phyloP scores from a whole-genome alignment of 73 alveolate species.

The Tetrahymena malaccensis region DNA sequence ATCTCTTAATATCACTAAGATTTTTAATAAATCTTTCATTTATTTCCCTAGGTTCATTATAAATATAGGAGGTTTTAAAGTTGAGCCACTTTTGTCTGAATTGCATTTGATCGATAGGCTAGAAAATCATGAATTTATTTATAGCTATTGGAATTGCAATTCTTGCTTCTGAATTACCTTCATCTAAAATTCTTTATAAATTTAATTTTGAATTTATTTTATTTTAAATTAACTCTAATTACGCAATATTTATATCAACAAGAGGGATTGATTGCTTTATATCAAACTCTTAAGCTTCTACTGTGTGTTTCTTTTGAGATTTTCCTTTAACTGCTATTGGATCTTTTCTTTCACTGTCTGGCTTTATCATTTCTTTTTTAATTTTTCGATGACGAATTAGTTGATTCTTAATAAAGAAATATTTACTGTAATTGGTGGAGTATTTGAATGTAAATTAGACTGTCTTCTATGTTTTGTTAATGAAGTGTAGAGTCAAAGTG shows the following conservation, averaged over 20 bases:
- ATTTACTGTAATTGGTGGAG: not conserved
- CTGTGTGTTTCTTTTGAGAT: not conserved
- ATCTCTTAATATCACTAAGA: not conserved
- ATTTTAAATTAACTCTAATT: not conserved
- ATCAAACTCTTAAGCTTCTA: not conserved
- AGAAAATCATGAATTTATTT: not conserved
- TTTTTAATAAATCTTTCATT: not conserved
- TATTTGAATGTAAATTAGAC: not conserved
- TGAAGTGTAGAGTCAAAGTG: not conserved
- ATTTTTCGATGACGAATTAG: not conserved
- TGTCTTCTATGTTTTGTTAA: not conserved
- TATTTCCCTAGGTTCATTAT: not conserved
- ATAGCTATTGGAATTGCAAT: not conserved
- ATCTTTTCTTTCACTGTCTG: not conserved
- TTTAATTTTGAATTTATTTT: not conserved
- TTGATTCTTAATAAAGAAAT: no score
- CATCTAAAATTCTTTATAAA: not conserved
- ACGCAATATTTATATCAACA: not conserved
- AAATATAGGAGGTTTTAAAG: not conserved
- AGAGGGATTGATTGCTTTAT: not conserved
- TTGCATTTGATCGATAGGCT: not conserved
- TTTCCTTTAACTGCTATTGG: not conserved
- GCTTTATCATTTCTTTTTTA: not conserved
- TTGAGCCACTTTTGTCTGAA: not conserved
- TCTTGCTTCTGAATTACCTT: not conserved